These are phyloP conservation scores for Salix brachista DNA, from an alignment of 345 rosid species.

Conservation along the genomic window DNA sequence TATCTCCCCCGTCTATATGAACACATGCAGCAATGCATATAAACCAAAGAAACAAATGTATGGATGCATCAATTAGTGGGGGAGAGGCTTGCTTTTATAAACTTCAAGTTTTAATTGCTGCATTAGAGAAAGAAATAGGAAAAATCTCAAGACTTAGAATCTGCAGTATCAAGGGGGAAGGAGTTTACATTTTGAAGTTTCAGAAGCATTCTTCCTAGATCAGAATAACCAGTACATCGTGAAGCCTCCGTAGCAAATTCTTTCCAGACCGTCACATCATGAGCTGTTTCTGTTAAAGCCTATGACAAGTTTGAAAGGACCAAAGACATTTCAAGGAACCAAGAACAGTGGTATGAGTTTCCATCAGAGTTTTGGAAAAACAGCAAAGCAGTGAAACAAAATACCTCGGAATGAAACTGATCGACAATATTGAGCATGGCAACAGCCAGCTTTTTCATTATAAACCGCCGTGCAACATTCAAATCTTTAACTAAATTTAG, in stretches of 20 bases:
- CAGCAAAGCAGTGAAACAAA: neutral
- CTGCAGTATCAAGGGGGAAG: slow-evolving; percentile 1
- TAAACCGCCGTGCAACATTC: slow-evolving; percentile 66
- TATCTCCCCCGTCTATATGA: neutral
- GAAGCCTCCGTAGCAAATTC: slow-evolving; percentile 91
- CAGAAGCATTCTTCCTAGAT: slow-evolving; percentile 85
- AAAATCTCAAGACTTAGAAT: neutral
- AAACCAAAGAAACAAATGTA: neutral
- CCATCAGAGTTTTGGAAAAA: neutral
- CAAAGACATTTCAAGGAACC: slow-evolving; percentile 13
- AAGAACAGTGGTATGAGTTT: neutral
- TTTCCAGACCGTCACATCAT: slow-evolving; percentile 77
- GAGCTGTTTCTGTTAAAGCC: slow-evolving; percentile 76
- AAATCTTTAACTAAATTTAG: slow-evolving; percentile 82
- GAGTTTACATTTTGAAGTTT: slow-evolving; percentile 73
- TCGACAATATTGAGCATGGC: slow-evolving; percentile 86
- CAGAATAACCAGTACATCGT: slow-evolving; percentile 65
- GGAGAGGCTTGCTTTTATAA: neutral
- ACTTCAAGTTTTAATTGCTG: neutral
- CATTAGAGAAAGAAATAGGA: neutral
- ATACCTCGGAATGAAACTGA: slow-evolving; percentile 78
- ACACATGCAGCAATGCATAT: neutral
- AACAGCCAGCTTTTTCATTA: slow-evolving; percentile 81
- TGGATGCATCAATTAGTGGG: neutral
- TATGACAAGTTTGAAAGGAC: slow-evolving; percentile 29